These are phyloP conservation scores for Oenanthe sinensis DNA, from an alignment of 129 eudicot species.

Conservation along the genomic window DNA sequence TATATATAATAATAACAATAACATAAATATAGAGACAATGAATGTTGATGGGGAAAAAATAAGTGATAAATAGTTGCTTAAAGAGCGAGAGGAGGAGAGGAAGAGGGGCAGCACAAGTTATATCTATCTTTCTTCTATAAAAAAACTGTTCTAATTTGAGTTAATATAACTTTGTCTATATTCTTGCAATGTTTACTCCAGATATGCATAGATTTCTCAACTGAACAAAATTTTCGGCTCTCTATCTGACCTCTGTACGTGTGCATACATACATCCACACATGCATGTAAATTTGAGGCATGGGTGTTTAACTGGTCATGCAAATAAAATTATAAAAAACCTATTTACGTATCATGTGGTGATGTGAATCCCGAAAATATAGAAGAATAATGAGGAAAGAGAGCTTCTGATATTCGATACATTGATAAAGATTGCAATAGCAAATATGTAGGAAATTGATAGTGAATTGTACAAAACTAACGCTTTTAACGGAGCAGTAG, in stretches of 20 bases:
- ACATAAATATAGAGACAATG: background rate
- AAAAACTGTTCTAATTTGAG: background rate
- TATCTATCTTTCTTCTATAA: too few species aligned
- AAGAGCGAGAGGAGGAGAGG: slow-evolving; percentile 3
- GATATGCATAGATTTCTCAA: slow-evolving; percentile 5
- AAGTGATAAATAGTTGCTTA: background rate
- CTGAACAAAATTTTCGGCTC: background rate
- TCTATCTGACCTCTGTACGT: background rate
- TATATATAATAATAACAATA: too few species aligned
- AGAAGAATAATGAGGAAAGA: too few species aligned
- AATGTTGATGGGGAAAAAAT: background rate
- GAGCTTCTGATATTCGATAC: too few species aligned
- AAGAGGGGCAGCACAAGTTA: background rate
- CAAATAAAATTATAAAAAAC: too few species aligned
- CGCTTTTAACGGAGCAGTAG: too few species aligned
- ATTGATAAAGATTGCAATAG: too few species aligned
- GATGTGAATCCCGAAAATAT: too few species aligned
- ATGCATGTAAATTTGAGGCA: background rate
- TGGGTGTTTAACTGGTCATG: background rate
- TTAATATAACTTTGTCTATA: background rate
- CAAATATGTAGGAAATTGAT: too few species aligned
- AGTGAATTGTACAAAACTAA: too few species aligned
- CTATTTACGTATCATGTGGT: too few species aligned
- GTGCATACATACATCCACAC: background rate
- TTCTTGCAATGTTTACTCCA: background rate